phyloP scores from a whole-genome alignment of 352 stramenopile species.

The Phytophthora macrochlamydospora region DNA sequence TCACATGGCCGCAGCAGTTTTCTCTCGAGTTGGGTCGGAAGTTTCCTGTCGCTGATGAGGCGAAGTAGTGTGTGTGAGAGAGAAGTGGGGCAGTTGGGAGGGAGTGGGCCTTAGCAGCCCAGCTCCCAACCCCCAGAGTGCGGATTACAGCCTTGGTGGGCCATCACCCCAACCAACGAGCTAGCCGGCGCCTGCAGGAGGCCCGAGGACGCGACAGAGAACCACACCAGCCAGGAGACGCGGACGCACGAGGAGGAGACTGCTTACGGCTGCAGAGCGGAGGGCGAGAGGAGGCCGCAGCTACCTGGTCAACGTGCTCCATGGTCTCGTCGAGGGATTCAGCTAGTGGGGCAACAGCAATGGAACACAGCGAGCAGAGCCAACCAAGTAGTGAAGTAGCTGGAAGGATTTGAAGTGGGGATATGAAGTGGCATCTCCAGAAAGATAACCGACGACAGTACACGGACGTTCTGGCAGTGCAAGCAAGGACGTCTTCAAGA shows the following conservation, averaged over 20 bases:
- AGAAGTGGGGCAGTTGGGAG: neutral
- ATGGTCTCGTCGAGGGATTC: conserved; percentile 66
- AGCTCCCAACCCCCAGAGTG: too few species aligned
- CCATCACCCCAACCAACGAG: conserved; percentile 76
- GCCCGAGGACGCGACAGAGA: conserved; percentile 20
- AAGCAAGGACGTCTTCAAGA: neutral
- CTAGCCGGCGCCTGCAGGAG: conserved; percentile 44
- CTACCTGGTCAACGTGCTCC: conserved; percentile 88
- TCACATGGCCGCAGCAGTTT: too few species aligned
- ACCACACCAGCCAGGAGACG: neutral
- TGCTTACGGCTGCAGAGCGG: neutral
- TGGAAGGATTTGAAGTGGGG: conserved; percentile 3
- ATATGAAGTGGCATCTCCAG: conserved; percentile 9
- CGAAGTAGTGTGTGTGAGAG: conserved; percentile 5
- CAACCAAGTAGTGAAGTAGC: conserved; percentile 1
- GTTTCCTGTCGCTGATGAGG: conserved; percentile 48
- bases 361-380: neutral
- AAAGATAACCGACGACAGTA: neutral
- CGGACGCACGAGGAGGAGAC: neutral
- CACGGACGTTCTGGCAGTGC: conserved; percentile 7
- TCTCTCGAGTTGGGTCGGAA: too few species aligned
- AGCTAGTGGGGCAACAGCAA: conserved; percentile 15
- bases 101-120: too few species aligned
- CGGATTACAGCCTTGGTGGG: conserved; percentile 34
- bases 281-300: conserved; percentile 2